Percentiles rank a stretch among this genome's conserved stretches.
Conservation (phyloP, 2,329 filamentous ascomycete genomes). For the Clathrospora elynae region DNA sequence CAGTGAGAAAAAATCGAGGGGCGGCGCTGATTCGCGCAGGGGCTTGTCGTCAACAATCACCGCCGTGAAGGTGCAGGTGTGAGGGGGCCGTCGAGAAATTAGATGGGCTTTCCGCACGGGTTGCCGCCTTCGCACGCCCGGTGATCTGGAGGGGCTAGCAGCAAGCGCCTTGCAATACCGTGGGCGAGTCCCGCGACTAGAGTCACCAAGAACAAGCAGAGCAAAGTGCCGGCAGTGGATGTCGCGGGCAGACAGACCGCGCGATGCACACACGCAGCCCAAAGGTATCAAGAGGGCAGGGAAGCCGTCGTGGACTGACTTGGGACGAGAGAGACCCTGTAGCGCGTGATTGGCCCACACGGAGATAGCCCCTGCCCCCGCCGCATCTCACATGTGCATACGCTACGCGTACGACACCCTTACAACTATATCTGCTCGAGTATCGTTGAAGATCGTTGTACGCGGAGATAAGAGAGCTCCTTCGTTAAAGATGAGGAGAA, state of each 20-base stretch:
- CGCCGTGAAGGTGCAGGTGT: conserved; percentile 17
- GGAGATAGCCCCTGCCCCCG: conserved; percentile 15
- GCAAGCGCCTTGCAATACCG: conserved; percentile 1
- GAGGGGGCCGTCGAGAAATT: conserved; percentile 35
- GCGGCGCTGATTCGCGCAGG: conserved; percentile 21
- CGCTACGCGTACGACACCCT: not conserved
- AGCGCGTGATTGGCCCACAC: conserved; percentile 21
- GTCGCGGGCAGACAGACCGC: conserved; percentile 13
- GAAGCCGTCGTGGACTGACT: conserved; percentile 10
- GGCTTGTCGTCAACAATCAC: conserved; percentile 21
- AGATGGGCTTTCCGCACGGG: conserved; percentile 31
- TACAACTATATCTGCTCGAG: conserved; percentile 18
- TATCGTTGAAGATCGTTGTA: too few species aligned
- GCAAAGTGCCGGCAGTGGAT: conserved; percentile 3
- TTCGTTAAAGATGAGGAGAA: too few species aligned
- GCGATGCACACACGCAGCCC: conserved; percentile 20
- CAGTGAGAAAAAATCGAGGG: conserved; percentile 25
- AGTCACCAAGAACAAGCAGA: conserved; percentile 3
- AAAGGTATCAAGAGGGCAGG: conserved; percentile 19
- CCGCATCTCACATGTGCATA: conserved; percentile 16
- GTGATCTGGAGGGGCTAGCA: conserved; percentile 29
- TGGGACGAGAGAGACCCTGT: conserved; percentile 15
- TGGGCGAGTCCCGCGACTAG: conserved; percentile 3
- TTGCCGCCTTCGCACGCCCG: conserved; percentile 26
- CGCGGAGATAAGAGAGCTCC: too few species aligned